A percentile compares a stretch with the other conserved stretches of the same genome.
These are phyloP conservation scores for Pleurostoma richardsiae DNA, from an alignment of 2,329 filamentous ascomycete genomes.

Conservation along the genomic window DNA sequence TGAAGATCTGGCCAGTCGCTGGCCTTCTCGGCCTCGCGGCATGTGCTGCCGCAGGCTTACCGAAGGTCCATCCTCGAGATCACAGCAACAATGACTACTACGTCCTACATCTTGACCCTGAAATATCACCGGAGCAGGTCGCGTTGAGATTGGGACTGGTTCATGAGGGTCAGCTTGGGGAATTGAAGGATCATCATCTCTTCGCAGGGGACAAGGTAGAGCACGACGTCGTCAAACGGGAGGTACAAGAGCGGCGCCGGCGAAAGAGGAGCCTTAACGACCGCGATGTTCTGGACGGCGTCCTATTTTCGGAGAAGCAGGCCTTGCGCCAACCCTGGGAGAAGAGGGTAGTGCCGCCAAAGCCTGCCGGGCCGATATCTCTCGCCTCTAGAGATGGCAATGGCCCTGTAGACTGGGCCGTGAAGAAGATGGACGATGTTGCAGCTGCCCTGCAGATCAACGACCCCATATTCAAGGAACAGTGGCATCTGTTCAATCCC, in stretches of 20 bases:
- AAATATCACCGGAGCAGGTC: conserved; percentile 61
- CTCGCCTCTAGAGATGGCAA: conserved; percentile 16
- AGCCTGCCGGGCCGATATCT: conserved; percentile 13
- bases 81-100: conserved; percentile 88
- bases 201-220: conserved; percentile 68
- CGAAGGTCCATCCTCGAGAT: conserved; percentile 53
- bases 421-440: conserved; percentile 55
- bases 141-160: conserved; percentile 68
- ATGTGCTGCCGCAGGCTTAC: conserved; percentile 42
- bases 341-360: conserved; percentile 43
- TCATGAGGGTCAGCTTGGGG: conserved; percentile 76
- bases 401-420: conserved; percentile 32
- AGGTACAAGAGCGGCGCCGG: conserved; percentile 48
- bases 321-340: conserved; percentile 43
- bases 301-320: conserved; percentile 78
- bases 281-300: conserved; percentile 61
- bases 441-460: conserved; percentile 65
- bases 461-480: conserved; percentile 88
- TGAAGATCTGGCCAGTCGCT: conserved; percentile 40
- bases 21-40: conserved; percentile 49
- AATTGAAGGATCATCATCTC: conserved; percentile 76
- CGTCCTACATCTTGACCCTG: conserved; percentile 76
- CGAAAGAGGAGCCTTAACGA: conserved; percentile 54
- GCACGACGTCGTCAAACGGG: conserved; percentile 52
- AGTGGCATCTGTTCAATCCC: conserved; percentile 93